These are phyloP conservation scores for Kewa caespitosa DNA, from an alignment of 179 eudicot species.

Conservation along the genomic window DNA sequence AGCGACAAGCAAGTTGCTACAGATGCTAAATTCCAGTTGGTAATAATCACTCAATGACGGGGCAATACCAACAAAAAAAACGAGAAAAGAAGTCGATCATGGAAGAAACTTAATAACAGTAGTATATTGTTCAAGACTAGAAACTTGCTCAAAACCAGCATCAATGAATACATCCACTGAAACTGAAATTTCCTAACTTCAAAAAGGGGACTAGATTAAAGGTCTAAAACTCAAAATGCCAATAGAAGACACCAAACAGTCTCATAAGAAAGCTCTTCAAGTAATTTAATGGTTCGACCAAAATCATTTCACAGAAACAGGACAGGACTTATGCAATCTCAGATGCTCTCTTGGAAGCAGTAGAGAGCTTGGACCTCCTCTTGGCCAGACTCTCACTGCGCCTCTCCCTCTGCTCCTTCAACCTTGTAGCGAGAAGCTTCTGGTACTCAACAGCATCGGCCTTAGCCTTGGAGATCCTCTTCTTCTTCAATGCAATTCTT, in stretches of 20 bases:
- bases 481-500: conserved; percentile 81
- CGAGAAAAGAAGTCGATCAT: too few species aligned
- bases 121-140: neutral
- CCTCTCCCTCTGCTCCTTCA: conserved; percentile 82
- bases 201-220: conserved; percentile 8
- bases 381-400: conserved; percentile 87
- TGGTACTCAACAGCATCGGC: conserved; percentile 85
- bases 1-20: too few species aligned
- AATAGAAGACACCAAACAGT: neutral
- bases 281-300: neutral
- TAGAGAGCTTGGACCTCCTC: conserved; percentile 82
- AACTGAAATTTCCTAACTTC: neutral
- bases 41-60: too few species aligned
- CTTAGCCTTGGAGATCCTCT: conserved; percentile 73
- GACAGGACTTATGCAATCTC: conserved; percentile 33
- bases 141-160: neutral
- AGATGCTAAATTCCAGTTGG: too few species aligned
- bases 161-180: neutral
- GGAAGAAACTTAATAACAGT: neutral
- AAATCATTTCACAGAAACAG: neutral
- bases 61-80: too few species aligned
- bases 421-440: conserved; percentile 73
- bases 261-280: neutral
- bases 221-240: conserved; percentile 8
- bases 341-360: conserved; percentile 59